These are phyloP conservation scores for Fusarium citri DNA, from an alignment of 2,329 filamentous ascomycete genomes.

Conservation along the genomic window DNA sequence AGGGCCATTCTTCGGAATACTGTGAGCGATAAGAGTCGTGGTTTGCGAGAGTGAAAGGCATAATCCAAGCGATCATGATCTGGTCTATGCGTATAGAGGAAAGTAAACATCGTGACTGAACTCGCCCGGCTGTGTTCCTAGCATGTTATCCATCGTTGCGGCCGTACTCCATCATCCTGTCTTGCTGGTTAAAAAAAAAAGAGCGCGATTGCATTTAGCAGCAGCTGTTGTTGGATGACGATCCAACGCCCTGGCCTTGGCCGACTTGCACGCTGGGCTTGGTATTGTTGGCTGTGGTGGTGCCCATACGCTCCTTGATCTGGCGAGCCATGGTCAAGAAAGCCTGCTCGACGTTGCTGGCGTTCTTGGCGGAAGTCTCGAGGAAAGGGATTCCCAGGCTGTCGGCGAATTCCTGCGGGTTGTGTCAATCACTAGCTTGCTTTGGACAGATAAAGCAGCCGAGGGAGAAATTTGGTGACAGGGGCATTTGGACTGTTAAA, in stretches of 20 bases:
- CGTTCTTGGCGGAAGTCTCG: slow-evolving; percentile 99
- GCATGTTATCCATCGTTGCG: slow-evolving; percentile 42
- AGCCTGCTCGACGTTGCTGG: slow-evolving; percentile 98
- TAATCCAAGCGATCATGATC: slow-evolving; percentile 52
- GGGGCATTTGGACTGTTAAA: slow-evolving; percentile 15
- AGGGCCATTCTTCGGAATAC: slow-evolving; percentile 35
- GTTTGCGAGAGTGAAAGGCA: slow-evolving; percentile 38
- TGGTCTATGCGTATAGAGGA: slow-evolving; percentile 52
- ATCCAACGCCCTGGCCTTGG: slow-evolving; percentile 92
- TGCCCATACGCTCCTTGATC: slow-evolving; percentile 99
- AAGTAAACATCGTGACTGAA: slow-evolving; percentile 48
- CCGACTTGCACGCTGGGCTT: slow-evolving; percentile 98
- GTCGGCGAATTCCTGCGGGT: slow-evolving; percentile 91
- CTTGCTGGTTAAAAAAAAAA: slow-evolving; percentile 40
- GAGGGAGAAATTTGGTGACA: slow-evolving; percentile 20
- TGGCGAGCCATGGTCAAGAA: slow-evolving; percentile 99
- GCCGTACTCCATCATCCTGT: slow-evolving; percentile 47
- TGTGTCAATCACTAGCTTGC: slow-evolving; percentile 35
- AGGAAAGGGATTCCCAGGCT: slow-evolving; percentile 99
- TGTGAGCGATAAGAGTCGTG: slow-evolving; percentile 27
- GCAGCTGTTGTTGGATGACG: slow-evolving; percentile 85
- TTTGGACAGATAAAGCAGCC: slow-evolving; percentile 1
- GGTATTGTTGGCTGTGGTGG: slow-evolving; percentile 93
- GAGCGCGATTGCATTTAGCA: slow-evolving; percentile 71
- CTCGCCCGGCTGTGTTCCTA: slow-evolving; percentile 48